Percentiles rank a stretch among this genome's conserved stretches.
These are phyloP conservation scores for Colletotrichum sidae DNA, from an alignment of 2,329 filamentous ascomycete genomes.

Conservation along the genomic window DNA sequence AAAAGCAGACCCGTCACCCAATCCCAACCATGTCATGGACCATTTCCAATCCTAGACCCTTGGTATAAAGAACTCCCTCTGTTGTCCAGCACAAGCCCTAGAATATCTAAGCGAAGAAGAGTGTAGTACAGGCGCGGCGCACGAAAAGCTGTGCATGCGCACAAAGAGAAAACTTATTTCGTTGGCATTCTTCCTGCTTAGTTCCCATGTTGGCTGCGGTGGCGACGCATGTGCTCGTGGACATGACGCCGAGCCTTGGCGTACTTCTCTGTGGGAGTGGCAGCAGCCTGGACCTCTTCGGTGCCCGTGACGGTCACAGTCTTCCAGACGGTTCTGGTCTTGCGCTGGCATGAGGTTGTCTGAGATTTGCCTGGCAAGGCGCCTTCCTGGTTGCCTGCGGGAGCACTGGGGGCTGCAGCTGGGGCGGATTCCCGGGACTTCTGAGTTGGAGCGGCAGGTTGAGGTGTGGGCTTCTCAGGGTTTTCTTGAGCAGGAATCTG, in stretches of 20 bases:
- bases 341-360: conserved; percentile 43
- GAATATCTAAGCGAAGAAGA: conserved; percentile 37
- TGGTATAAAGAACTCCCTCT: conserved; percentile 29
- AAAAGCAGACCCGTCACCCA: conserved; percentile 1
- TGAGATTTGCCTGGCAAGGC: conserved; percentile 15
- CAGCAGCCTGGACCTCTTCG: conserved; percentile 51
- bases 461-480: conserved; percentile 8
- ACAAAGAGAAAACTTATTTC: neutral
- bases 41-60: conserved; percentile 19
- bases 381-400: conserved; percentile 38
- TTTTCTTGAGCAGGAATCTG: conserved; percentile 30
- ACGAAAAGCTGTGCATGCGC: neutral
- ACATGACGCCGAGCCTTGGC: conserved; percentile 50
- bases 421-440: conserved; percentile 12
- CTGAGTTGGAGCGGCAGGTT: conserved; percentile 9
- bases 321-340: conserved; percentile 54
- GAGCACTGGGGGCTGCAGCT: conserved; percentile 31
- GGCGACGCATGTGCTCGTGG: conserved; percentile 50
- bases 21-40: neutral
- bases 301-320: conserved; percentile 61
- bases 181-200: conserved; percentile 39
- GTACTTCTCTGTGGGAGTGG: conserved; percentile 22
- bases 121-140: conserved; percentile 25
- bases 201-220: conserved; percentile 44
- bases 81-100: conserved; percentile 29